phyloP scores from a whole-genome alignment of 1,139 yeast species.

The Scheffersomyces stambukii region DNA sequence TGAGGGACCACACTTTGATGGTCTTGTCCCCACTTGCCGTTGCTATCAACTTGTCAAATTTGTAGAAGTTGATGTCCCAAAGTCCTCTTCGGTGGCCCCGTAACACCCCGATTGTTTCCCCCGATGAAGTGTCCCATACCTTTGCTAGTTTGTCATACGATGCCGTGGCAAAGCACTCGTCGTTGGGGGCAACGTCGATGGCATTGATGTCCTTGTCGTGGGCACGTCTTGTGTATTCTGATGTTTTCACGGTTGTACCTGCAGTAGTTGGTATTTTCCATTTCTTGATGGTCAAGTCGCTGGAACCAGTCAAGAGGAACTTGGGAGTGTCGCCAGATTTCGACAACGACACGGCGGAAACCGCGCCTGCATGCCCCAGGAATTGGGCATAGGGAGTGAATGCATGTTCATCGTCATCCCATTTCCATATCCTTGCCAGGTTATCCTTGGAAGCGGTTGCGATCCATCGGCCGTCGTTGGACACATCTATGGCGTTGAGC shows the following conservation, averaged over 20 bases:
- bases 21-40: conserved; percentile 93
- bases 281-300: conserved; percentile 84
- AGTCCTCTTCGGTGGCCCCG: conserved; percentile 92
- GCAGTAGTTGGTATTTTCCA: conserved; percentile 63
- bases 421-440: conserved; percentile 79
- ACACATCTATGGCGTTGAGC: conserved; percentile 73
- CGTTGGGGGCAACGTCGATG: conserved; percentile 84
- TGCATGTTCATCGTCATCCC: conserved; percentile 32
- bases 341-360: conserved; percentile 79
- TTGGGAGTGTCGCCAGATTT: conserved; percentile 58
- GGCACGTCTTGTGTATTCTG: conserved; percentile 88
- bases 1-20: conserved; percentile 81
- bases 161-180: conserved; percentile 84
- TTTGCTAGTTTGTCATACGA: conserved; percentile 93
- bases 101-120: conserved; percentile 80
- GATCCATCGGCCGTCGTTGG: conserved; percentile 80
- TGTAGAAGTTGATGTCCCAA: conserved; percentile 86
- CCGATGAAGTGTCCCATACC: conserved; percentile 77
- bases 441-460: conserved; percentile 93
- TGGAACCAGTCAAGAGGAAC: conserved; percentile 80
- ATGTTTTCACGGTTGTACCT: conserved; percentile 37
- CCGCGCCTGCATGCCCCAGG: conserved; percentile 83
- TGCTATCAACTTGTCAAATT: conserved; percentile 66
- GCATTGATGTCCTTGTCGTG: conserved; percentile 96
- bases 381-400: conserved; percentile 60